Evolutionary conservation across 306 rosid species (phyloP).

Genomic region (Trifolium dubium): DNA sequence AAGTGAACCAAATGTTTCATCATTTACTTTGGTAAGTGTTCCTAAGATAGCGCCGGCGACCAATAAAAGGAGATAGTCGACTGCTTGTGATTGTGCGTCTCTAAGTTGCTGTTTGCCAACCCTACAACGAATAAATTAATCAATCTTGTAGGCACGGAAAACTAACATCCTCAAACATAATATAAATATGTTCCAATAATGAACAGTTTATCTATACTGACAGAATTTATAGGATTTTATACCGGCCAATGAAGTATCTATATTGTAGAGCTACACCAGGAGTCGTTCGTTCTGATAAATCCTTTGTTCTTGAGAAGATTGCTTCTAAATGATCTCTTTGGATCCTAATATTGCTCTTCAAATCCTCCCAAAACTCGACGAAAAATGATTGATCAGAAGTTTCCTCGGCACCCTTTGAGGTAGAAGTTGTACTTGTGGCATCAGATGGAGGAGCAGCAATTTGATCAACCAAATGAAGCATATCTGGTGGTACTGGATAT

Average conservation of each 20-base stretch:
- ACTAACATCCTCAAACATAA: background rate
- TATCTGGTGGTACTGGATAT: constrained; percentile 65
- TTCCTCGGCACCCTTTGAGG: constrained; percentile 38
- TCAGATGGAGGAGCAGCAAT: constrained; percentile 48
- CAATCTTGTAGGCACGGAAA: constrained; percentile 13
- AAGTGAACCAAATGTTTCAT: constrained; percentile 60
- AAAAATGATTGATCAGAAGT: constrained; percentile 49
- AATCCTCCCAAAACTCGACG: constrained; percentile 56
- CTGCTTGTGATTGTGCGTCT: constrained; percentile 59
- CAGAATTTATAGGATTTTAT: constrained; percentile 4
- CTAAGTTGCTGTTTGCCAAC: constrained; percentile 65
- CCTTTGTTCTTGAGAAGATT: constrained; percentile 51
- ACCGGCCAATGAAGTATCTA: constrained; percentile 69
- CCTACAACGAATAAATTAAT: constrained; percentile 52
- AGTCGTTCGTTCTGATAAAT: constrained; percentile 64
- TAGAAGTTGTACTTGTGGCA: constrained; percentile 29
- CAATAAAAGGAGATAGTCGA: constrained; percentile 69
- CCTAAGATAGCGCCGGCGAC: constrained; percentile 76
- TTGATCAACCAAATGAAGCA: constrained; percentile 62
- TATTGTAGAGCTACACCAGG: constrained; percentile 59
- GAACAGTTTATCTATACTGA: background rate
- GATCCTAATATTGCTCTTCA: constrained; percentile 50
- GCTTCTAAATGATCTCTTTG: constrained; percentile 52
- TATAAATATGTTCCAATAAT: background rate
- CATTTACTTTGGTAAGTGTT: constrained; percentile 66